Evolutionary conservation across 2,329 filamentous ascomycete species (phyloP), one percentile per base, ranked within the genome.

Genomic region (Pseudogymnoascus sp.): DNA sequence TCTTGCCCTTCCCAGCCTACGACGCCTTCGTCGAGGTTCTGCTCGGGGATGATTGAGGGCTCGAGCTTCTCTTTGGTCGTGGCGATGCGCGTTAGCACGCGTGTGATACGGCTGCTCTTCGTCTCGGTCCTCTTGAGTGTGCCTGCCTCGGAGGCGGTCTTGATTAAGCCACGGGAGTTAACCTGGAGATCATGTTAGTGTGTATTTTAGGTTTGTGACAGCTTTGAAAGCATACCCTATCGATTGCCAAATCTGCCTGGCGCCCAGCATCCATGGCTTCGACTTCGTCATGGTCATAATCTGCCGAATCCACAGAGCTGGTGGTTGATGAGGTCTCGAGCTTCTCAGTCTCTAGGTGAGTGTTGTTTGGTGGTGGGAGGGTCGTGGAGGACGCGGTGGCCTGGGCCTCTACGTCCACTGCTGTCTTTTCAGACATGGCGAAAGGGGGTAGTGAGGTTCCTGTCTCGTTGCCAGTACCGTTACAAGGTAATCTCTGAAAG

Each of bases 1-100:
- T 81, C 78, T 68, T 83, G 81, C 38, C 77, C 72, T 3, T 86
- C 83, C 84, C 84, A 86, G 37, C 83, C 84, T 16, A 86, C 80
- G 64, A 86, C 70, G n/a, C 80, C 80, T 1, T 73, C 74, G 62
- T 76, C 76, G 19, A 86, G 78, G 66, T 86, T 77, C 16, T 77
- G 79, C 29, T 79, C 66, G 0, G 82, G 83, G n/a, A 74, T 64
- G 29, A 59, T 63, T 4, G 64, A 62, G 3, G 64, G 66, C 19
- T 66, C 59, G 26, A 72, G 61, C 16, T 67, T 63, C 37, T 66
- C 63, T 59, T 71, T 70, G 62, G 68, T 70, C 3, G 70, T 69
- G n/a, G 65, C 65, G 44, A 72, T 67, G 37, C 66, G 56, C 3
- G 70, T 69, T 14, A 72, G 8, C 21, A 38, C 56, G 2, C 56